phyloP scores from a whole-genome alignment of 1,139 yeast genomes.

The Kodamaea ohmeri region DNA sequence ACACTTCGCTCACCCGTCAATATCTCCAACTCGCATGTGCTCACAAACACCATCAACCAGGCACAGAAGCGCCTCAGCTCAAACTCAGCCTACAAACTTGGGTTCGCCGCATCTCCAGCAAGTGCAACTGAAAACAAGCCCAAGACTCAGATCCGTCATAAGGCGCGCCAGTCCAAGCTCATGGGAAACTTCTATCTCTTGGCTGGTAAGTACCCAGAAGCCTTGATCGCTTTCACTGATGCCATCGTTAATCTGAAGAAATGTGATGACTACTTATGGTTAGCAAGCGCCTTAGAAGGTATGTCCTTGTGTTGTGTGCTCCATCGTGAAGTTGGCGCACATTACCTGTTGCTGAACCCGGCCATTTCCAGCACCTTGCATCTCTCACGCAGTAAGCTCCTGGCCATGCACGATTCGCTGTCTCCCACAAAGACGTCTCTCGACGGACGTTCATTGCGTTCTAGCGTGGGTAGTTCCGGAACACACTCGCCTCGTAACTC shows the following conservation, averaged over 20 bases:
- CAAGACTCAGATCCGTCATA: slow-evolving; percentile 30
- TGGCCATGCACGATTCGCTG: slow-evolving; percentile 14
- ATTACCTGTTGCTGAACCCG: slow-evolving; percentile 56
- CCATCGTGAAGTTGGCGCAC: slow-evolving; percentile 55
- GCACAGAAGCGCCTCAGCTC: slow-evolving; percentile 45
- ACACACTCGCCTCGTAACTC: slow-evolving; percentile 36
- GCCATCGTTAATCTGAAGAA: slow-evolving; percentile 59
- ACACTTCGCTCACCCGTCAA: slow-evolving; percentile 75
- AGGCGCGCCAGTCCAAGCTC: slow-evolving; percentile 73
- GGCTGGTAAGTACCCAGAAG: slow-evolving; percentile 75
- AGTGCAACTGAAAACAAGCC: slow-evolving; percentile 24
- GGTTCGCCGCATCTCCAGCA: slow-evolving; percentile 20
- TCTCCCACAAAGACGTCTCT: background rate
- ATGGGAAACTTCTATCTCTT: slow-evolving; percentile 73
- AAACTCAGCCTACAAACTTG: slow-evolving; percentile 36
- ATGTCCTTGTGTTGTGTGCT: slow-evolving; percentile 65
- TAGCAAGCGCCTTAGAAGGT: slow-evolving; percentile 82
- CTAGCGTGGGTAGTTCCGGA: slow-evolving; percentile 5
- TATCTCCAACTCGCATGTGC: slow-evolving; percentile 49
- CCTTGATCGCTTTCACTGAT: slow-evolving; percentile 69
- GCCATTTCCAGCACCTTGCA: slow-evolving; percentile 21
- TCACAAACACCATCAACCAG: slow-evolving; percentile 51
- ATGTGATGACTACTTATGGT: slow-evolving; percentile 79
- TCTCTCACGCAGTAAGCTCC: slow-evolving; percentile 26
- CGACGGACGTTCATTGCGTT: background rate